These are phyloP conservation scores for Acanthamoeba healyi DNA, from an alignment of 208 protist species.

Conservation along the genomic window DNA sequence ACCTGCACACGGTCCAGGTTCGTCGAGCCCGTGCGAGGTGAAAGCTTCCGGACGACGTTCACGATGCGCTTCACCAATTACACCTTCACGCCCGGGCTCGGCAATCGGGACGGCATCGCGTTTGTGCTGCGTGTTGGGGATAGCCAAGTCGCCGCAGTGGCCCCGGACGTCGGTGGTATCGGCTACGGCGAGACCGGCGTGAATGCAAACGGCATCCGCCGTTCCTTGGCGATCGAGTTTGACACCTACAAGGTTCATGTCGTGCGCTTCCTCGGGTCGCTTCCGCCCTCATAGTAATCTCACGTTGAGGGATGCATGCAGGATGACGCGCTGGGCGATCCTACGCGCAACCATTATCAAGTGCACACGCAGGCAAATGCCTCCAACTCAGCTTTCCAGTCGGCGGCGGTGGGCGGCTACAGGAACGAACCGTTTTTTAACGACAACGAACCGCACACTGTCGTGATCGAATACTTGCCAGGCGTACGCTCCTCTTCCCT, in stretches of 20 bases:
- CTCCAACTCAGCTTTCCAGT: neutral
- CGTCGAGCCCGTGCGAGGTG: neutral
- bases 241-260: constrained; percentile 29
- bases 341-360: neutral
- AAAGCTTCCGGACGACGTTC: neutral
- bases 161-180: neutral
- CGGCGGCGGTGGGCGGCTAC: neutral
- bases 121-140: neutral
- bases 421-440: constrained; percentile 1
- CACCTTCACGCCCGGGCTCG: neutral
- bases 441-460: neutral
- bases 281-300: too few relatives aligned
- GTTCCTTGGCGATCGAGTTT: neutral
- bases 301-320: neutral
- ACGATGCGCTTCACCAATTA: neutral
- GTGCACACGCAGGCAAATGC: neutral
- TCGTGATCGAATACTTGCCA: neutral
- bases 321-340: neutral
- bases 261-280: neutral
- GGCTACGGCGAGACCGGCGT: neutral
- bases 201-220: neutral
- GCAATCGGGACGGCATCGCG: constrained; percentile 23
- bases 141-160: neutral
- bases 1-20: neutral
- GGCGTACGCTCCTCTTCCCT: neutral